phyloP scores from a whole-genome alignment of 805 yeast genomes.

The Komagataella pastoris region DNA sequence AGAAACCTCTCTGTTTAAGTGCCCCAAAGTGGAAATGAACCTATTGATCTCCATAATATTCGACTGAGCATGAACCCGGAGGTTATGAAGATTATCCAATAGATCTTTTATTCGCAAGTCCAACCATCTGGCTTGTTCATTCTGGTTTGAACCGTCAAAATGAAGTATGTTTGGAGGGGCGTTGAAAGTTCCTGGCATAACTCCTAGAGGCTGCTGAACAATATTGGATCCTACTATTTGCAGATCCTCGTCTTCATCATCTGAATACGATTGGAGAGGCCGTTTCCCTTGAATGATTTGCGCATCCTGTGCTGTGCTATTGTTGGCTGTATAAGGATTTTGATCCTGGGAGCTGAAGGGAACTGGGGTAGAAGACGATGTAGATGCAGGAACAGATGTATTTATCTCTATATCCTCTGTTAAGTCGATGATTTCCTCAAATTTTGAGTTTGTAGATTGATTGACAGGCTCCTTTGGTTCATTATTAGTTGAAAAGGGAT shows the following conservation, averaged over 20 bases:
- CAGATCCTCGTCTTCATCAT: neutral
- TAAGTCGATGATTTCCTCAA: neutral
- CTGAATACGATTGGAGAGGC: neutral
- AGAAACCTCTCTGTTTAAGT: neutral
- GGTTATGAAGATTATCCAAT: neutral
- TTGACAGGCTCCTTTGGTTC: neutral
- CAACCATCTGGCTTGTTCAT: neutral
- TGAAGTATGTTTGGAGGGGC: neutral
- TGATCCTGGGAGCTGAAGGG: neutral
- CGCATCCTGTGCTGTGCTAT: neutral
- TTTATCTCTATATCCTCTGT: neutral
- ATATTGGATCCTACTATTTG: neutral
- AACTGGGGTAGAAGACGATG: neutral
- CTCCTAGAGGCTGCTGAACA: conserved; percentile 25
- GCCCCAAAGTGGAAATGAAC: neutral
- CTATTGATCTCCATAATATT: neutral
- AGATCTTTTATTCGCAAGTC: neutral
- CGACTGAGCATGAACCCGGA: neutral
- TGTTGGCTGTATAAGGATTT: neutral
- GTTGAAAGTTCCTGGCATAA: conserved; percentile 17
- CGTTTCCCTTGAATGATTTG: neutral
- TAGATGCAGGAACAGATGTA: neutral
- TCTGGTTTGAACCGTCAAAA: neutral
- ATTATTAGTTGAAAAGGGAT: neutral
- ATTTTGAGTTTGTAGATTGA: neutral